These are phyloP conservation scores for Chlorella vulgaris DNA, from an alignment of 139 green algal genomes.

Conservation along the genomic window DNA sequence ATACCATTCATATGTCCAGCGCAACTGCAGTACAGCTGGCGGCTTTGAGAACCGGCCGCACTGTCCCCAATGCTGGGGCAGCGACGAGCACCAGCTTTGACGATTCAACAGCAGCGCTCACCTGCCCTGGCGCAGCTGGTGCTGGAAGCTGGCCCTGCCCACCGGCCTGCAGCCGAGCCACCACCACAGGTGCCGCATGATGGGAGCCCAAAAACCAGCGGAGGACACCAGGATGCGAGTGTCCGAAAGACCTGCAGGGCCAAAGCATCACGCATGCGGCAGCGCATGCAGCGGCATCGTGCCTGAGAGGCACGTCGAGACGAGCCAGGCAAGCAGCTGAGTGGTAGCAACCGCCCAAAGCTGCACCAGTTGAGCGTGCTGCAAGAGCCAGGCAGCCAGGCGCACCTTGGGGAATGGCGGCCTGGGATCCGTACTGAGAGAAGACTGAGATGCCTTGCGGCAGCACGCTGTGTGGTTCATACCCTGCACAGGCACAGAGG, in stretches of 20 bases:
- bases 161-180: constrained; percentile 40
- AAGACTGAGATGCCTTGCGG: constrained; percentile 42
- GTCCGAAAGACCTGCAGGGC: neutral
- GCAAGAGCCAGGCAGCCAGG: too few species aligned
- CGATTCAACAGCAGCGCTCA: neutral
- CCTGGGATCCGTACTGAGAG: constrained; percentile 12
- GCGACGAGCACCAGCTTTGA: neutral
- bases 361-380: too few species aligned
- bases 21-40: neutral
- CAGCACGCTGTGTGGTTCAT: constrained; percentile 50
- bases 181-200: constrained; percentile 34
- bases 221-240: constrained; percentile 41
- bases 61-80: too few species aligned
- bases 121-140: neutral
- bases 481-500: constrained; percentile 16
- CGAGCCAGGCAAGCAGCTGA: too few species aligned
- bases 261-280: too few species aligned
- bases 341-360: too few species aligned
- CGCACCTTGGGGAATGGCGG: too few species aligned
- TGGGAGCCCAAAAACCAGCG: constrained; percentile 16
- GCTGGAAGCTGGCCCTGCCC: neutral
- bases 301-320: too few species aligned
- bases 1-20: neutral
- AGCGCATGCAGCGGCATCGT: too few species aligned
- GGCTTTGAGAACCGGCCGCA: too few species aligned